phyloP scores from a whole-genome alignment of 192 early-diverging fungal species.

The Rhizophagus clarus region DNA sequence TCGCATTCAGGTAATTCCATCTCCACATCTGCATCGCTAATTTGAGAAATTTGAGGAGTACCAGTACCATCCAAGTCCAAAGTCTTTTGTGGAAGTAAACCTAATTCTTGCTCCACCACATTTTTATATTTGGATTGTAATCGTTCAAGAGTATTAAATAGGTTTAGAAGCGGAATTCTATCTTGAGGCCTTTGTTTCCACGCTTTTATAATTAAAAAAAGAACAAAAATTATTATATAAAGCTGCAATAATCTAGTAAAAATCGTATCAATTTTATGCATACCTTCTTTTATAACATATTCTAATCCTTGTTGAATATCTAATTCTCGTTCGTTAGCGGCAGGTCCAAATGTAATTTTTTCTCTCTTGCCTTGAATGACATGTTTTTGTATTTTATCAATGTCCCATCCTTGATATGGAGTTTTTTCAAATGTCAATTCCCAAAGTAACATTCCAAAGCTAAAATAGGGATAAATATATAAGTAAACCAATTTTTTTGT shows the following conservation, averaged over 20 bases:
- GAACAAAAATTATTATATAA: neutral
- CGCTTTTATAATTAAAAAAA: neutral
- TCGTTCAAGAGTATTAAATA: neutral
- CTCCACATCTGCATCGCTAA: neutral
- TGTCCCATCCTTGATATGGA: neutral
- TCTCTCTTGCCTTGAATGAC: neutral
- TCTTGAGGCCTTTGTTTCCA: neutral
- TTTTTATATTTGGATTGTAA: neutral
- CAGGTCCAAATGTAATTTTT: neutral
- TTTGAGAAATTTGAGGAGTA: neutral
- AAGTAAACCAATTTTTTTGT: too few relatives aligned
- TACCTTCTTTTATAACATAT: constrained; percentile 2
- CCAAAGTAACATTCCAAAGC: constrained; percentile 24
- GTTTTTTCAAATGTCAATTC: constrained; percentile 1
- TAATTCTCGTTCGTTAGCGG: neutral
- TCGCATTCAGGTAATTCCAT: neutral
- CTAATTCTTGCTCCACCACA: neutral
- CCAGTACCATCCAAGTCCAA: neutral
- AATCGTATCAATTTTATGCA: neutral
- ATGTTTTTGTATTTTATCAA: neutral
- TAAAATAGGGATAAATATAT: neutral
- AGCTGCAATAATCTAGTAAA: neutral
- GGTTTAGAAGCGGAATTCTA: neutral
- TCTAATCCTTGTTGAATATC: neutral
- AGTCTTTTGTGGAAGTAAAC: neutral